Conservation (phyloP, 2,329 filamentous ascomycete species). For the Colletotrichum sp. region DNA sequence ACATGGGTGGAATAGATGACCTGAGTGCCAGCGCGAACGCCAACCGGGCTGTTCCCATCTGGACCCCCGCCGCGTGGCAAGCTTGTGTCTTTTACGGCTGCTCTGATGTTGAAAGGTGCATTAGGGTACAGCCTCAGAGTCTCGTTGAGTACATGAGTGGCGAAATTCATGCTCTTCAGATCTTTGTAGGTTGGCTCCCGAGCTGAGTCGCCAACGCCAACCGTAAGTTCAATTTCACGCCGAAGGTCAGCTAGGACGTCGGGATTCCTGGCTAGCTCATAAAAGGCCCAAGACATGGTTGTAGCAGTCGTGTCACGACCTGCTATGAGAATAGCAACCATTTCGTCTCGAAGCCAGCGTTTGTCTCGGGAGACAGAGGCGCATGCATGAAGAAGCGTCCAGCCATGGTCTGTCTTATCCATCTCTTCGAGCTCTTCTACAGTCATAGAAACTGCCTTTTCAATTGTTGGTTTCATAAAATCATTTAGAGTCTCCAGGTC, state of each 20-base stretch:
- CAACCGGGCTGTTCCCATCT: slow-evolving; percentile 56
- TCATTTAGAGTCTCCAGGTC: slow-evolving; percentile 68
- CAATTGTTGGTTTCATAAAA: slow-evolving; percentile 74
- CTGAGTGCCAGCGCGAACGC: slow-evolving; percentile 32
- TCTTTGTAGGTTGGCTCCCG: slow-evolving; percentile 27
- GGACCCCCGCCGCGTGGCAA: slow-evolving; percentile 63
- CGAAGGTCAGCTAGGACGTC: slow-evolving; percentile 47
- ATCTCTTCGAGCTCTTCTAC: slow-evolving; percentile 71
- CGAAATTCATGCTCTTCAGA: slow-evolving; percentile 72
- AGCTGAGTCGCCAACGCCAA: slow-evolving; percentile 46
- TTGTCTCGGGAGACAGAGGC: slow-evolving; percentile 67
- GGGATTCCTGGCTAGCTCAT: slow-evolving; percentile 42
- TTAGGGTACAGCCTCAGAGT: slow-evolving; percentile 77
- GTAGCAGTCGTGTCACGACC: slow-evolving; percentile 60
- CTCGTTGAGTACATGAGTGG: slow-evolving; percentile 76
- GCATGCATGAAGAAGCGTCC: slow-evolving; percentile 81
- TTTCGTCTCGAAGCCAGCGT: slow-evolving; percentile 74
- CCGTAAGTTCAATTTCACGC: slow-evolving; percentile 39
- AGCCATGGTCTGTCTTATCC: slow-evolving; percentile 53
- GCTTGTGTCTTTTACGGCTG: slow-evolving; percentile 74
- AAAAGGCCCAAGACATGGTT: slow-evolving; percentile 53
- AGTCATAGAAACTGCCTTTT: slow-evolving; percentile 52
- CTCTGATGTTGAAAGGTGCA: slow-evolving; percentile 80
- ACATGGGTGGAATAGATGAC: neutral
- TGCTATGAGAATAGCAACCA: slow-evolving; percentile 71